Base-by-base conservation (phyloP, 768 basidiomycete species). In the Pholiota conissans region DNA sequence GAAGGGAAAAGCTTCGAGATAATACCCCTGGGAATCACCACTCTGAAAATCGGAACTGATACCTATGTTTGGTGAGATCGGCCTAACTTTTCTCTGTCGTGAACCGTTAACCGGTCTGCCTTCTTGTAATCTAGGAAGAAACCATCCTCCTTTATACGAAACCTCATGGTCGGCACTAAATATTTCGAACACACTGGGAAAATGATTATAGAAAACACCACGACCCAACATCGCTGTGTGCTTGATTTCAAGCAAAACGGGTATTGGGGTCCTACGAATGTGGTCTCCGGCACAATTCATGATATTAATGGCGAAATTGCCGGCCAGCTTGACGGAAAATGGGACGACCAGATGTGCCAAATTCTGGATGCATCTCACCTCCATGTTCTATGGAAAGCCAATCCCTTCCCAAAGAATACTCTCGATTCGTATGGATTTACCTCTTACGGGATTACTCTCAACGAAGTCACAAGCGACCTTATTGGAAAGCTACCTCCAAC, bases 1-100 rank as follows among this genome's bases (percentile, higher is more conserved):
- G 63, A 92, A 32, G 92, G 93, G n/a, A 93, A 92, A 76, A 92
- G 90, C 63, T 73, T 95, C 64, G 93, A 95, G 72, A 84, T 95
- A 46, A 89, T 91, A 42, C 93, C 92, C 18, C 73, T 88, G 52
- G 93, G 93, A 11, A 82, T 75, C 3, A 88, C 84, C 22, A 82
- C 81, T 57, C 74, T 94, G 58, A 83, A 70, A 63, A 85, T 92
- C 51, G 89, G 83, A 14, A 66, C 81, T 10, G 88, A 92, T 67
- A 73, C 75, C 55, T 95, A 84, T 69, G 76, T 82, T 60, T 95
- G 93, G 93, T 89, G 61, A 63, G 81, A 57, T 55, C 28, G 13
- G 28, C 29, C 39, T 29, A 13, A 45, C 50, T 42, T 49, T 52
- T 51, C n/a, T 35, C 26, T 20, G 50, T 32, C 16, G 27, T 46